These are phyloP conservation scores for Ustilago tritici DNA, from an alignment of 1,284 basidiomycete genomes.

Conservation along the genomic window DNA sequence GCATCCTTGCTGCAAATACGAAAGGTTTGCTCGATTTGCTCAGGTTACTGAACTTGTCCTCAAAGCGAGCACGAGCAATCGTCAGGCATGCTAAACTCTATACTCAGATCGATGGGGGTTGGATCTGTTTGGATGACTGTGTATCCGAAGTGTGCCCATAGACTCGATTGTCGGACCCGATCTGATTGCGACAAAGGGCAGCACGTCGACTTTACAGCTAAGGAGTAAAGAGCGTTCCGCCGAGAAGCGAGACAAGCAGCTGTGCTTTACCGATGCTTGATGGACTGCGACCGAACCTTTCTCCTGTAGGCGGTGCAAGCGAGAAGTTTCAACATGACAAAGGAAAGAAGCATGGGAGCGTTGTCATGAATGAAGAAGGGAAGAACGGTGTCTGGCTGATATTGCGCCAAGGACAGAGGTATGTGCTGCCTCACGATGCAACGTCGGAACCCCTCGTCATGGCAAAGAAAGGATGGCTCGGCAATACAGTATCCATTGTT, in stretches of 20 bases:
- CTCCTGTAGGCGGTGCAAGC: neutral
- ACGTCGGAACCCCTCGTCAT: neutral
- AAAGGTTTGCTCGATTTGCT: neutral
- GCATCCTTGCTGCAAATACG: conserved; percentile 12
- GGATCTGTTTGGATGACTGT: neutral
- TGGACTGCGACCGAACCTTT: neutral
- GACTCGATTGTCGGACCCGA: neutral
- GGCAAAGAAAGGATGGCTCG: neutral
- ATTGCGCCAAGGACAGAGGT: conserved; percentile 28
- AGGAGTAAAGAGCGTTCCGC: neutral
- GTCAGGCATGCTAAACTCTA: neutral
- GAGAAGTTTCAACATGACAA: neutral
- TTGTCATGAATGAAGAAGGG: neutral
- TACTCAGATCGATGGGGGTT: neutral
- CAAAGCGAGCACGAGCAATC: neutral
- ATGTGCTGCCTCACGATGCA: conserved; percentile 7
- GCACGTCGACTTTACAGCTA: neutral
- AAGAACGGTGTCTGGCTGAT: neutral
- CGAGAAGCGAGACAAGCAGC: neutral
- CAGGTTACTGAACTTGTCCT: neutral
- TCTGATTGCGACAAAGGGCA: neutral
- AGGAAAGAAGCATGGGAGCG: conserved; percentile 1
- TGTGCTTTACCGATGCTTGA: conserved; percentile 1
- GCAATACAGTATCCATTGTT: neutral
- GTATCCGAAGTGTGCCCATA: neutral